A percentile compares a stretch with the other conserved stretches of the same genome.
Evolutionary conservation across 1,284 basidiomycete genomes (phyloP).

Genomic region (Sparassis latifolia): DNA sequence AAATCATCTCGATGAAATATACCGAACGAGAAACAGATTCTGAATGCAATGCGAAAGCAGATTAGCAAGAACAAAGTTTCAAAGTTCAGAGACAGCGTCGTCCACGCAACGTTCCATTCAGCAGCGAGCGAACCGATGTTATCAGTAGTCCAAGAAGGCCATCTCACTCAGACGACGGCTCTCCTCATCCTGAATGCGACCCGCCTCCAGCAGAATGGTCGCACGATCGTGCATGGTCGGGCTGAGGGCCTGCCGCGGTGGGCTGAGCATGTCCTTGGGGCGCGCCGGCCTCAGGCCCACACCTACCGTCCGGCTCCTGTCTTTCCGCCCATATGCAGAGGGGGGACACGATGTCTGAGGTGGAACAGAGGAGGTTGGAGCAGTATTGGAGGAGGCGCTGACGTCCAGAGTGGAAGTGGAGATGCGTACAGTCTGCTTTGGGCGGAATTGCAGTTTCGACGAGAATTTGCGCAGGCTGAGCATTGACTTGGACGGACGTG

Average conservation of each 20-base stretch:
- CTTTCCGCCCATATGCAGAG: not conserved
- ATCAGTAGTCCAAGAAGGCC: conserved; percentile 45
- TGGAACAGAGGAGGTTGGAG: not conserved
- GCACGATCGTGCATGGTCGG: conserved; percentile 53
- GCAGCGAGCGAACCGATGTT: no score
- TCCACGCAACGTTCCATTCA: no score
- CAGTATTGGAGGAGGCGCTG: not conserved
- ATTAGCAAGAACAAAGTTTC: no score
- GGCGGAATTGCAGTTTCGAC: conserved; percentile 16
- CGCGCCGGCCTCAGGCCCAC: conserved; percentile 10
- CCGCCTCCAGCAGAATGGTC: conserved; percentile 45
- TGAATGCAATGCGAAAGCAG: no score
- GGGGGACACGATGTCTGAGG: not conserved
- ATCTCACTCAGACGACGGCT: conserved; percentile 59
- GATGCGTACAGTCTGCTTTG: conserved; percentile 12
- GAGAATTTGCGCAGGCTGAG: conserved; percentile 25
- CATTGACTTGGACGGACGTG: conserved; percentile 20
- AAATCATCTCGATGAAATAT: no score
- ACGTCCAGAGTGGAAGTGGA: not conserved
- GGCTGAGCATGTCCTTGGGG: no score
- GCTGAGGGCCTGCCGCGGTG: conserved; percentile 35
- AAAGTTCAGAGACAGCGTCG: no score
- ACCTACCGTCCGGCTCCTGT: conserved; percentile 5
- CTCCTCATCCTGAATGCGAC: conserved; percentile 57
- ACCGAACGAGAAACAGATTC: no score